A percentile compares a stretch with the other conserved stretches of the same genome.
phyloP scores from a whole-genome alignment of 2,329 filamentous ascomycete species.

The Cordyceps pruinosa region DNA sequence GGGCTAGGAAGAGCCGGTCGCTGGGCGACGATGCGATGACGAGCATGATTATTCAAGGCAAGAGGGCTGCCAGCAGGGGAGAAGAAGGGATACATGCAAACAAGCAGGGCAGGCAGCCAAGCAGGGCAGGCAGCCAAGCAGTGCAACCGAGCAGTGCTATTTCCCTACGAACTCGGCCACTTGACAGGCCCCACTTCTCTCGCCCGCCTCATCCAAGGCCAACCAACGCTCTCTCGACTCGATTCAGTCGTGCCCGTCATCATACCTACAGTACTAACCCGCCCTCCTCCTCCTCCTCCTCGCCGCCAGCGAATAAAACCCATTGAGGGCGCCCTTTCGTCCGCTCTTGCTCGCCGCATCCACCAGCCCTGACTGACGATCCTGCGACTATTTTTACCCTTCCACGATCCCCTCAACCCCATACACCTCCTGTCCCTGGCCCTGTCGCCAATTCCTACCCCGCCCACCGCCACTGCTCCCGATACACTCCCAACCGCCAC shows the following conservation, averaged over 20 bases:
- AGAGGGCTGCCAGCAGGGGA: too few relatives aligned
- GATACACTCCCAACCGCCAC: neutral
- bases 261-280: too few relatives aligned
- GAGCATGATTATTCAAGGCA: too few relatives aligned
- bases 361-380: neutral
- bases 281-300: too few relatives aligned
- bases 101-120: too few relatives aligned
- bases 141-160: too few relatives aligned
- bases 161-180: too few relatives aligned
- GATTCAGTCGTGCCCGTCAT: constrained; percentile 7
- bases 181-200: neutral
- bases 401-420: neutral
- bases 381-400: too few relatives aligned
- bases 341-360: neutral
- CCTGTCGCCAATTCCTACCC: neutral
- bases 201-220: neutral
- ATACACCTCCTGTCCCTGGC: neutral
- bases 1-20: neutral
- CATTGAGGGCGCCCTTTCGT: neutral
- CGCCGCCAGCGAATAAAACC: constrained; percentile 2
- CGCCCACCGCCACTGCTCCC: constrained; percentile 6
- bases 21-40: too few relatives aligned
- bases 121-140: too few relatives aligned
- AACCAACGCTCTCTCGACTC: neutral
- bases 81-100: too few relatives aligned